Evolutionary conservation across 345 rosid genomes (phyloP).

Genomic region (Mangifera indica): DNA sequence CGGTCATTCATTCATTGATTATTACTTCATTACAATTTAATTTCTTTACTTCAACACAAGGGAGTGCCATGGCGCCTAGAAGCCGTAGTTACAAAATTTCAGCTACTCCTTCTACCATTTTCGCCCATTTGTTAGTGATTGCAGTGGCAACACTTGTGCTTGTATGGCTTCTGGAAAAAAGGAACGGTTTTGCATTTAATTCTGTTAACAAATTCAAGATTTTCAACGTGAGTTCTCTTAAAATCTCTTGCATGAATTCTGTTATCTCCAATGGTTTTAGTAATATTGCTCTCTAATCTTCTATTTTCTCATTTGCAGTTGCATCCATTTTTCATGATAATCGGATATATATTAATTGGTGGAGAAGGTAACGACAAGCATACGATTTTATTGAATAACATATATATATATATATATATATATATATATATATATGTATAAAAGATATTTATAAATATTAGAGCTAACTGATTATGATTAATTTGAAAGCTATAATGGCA

Average conservation of each 20-base stretch:
- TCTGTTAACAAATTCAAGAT: slow-evolving; percentile 37
- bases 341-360: slow-evolving; percentile 48
- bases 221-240: slow-evolving; percentile 34
- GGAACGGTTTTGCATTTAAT: slow-evolving; percentile 41
- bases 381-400: background rate
- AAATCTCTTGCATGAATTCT: background rate
- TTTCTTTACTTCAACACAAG: background rate
- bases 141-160: slow-evolving; percentile 45
- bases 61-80: slow-evolving; percentile 33
- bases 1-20: background rate
- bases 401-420: background rate
- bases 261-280: too few species aligned
- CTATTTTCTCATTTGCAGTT: slow-evolving; percentile 30
- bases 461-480: background rate
- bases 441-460: background rate
- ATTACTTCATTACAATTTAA: too few species aligned
- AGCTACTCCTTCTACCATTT: slow-evolving; percentile 32
- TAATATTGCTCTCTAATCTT: background rate
- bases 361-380: slow-evolving; percentile 45
- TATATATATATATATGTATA: too few species aligned
- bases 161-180: slow-evolving; percentile 48
- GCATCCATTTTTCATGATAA: slow-evolving; percentile 51
- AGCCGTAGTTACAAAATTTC: slow-evolving; percentile 38
- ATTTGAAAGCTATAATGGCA: slow-evolving; percentile 44
- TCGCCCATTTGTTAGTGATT: slow-evolving; percentile 42